These are phyloP conservation scores for Mucor ambiguus DNA, from an alignment of 371 early-diverging fungal species.

Conservation along the genomic window DNA sequence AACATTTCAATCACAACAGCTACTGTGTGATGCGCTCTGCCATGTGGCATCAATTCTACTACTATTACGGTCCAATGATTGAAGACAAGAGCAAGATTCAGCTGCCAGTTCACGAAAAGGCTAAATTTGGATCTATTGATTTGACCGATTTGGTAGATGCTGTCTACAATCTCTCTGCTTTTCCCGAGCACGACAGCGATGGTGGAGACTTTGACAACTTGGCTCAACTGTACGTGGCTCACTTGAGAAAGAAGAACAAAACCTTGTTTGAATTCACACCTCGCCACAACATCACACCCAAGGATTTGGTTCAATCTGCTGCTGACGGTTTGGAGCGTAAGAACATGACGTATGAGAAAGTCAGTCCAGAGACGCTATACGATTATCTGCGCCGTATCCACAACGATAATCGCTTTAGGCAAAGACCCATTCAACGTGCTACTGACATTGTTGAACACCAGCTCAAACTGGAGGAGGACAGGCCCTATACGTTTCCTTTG, in stretches of 20 bases:
- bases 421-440: slow-evolving; percentile 11
- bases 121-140: slow-evolving; percentile 18
- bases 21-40: slow-evolving; percentile 18
- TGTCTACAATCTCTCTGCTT: slow-evolving; percentile 9
- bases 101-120: slow-evolving; percentile 12
- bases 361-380: not conserved
- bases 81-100: slow-evolving; percentile 20
- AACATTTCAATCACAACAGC: not conserved
- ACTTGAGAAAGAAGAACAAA: slow-evolving; percentile 6
- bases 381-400: slow-evolving; percentile 20
- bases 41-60: slow-evolving; percentile 30
- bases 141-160: slow-evolving; percentile 23
- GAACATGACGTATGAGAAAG: slow-evolving; percentile 18
- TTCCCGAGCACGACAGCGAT: not conserved
- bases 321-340: slow-evolving; percentile 11
- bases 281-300: slow-evolving; percentile 3
- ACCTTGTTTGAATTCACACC: slow-evolving; percentile 25
- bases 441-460: not conserved
- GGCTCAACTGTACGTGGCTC: not conserved
- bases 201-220: not conserved
- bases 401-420: slow-evolving; percentile 24
- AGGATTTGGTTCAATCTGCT: slow-evolving; percentile 8
- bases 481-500: slow-evolving; percentile 20
- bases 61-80: slow-evolving; percentile 31
- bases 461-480: not conserved